Evolutionary conservation across 139 green algal species (phyloP).

Genomic region (Yamagishiella unicocca): DNA sequence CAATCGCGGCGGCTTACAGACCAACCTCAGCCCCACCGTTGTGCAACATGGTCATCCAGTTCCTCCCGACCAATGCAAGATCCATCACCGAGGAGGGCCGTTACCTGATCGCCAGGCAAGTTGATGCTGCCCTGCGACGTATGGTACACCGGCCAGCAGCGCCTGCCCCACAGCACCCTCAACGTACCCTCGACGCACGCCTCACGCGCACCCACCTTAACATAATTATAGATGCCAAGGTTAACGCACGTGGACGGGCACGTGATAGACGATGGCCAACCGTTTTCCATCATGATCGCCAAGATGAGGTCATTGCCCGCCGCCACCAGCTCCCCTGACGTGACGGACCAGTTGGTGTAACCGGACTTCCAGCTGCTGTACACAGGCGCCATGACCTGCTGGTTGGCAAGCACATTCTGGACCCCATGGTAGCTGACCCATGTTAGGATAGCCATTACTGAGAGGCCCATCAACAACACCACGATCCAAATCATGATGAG

Average conservation of each 20-base stretch:
- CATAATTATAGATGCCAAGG: neutral
- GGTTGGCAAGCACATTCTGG: neutral
- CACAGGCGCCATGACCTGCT: neutral
- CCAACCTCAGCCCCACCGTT: neutral
- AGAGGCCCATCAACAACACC: constrained; percentile 6
- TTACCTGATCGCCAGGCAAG: neutral
- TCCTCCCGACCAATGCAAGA: neutral
- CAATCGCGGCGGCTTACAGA: too few species aligned
- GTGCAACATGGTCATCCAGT: neutral
- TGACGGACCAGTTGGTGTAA: neutral
- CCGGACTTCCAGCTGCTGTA: neutral
- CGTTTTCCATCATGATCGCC: neutral
- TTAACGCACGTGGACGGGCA: constrained; percentile 36
- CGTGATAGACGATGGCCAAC: neutral
- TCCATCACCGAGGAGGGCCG: too few species aligned
- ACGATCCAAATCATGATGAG: constrained; percentile 36
- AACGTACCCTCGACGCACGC: neutral
- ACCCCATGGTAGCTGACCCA: constrained; percentile 9
- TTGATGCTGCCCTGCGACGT: neutral
- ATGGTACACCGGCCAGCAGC: neutral
- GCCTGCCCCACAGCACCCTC: neutral
- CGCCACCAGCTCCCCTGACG: neutral
- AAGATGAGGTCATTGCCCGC: neutral
- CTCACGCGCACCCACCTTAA: neutral
- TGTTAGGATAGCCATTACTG: neutral